Conservation (phyloP, 2,329 filamentous ascomycete species). For the Hymenoscyphus albidus region DNA sequence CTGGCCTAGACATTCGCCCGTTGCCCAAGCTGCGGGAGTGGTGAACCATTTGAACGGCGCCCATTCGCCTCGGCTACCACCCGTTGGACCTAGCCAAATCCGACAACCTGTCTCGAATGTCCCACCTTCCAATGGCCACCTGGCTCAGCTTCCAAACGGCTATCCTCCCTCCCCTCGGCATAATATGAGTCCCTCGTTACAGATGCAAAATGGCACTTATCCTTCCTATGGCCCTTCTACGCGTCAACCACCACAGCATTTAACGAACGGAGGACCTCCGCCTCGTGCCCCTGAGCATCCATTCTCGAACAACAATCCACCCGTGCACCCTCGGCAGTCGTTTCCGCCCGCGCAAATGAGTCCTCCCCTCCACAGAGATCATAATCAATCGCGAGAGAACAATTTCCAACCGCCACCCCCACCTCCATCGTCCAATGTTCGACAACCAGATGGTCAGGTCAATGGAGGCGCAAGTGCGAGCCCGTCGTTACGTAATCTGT, state of each 20-base stretch:
- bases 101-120: conserved; percentile 24
- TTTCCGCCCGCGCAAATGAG: conserved; percentile 30
- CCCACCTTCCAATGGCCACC: conserved; percentile 43
- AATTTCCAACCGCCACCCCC: conserved; percentile 24
- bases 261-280: conserved; percentile 36
- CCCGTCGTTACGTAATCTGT: conserved; percentile 69
- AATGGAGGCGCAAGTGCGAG: conserved; percentile 51
- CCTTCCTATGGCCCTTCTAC: conserved; percentile 29
- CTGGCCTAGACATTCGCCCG: conserved; percentile 50
- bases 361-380: conserved; percentile 30
- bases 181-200: conserved; percentile 21
- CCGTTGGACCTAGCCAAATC: conserved; percentile 30
- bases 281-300: conserved; percentile 44
- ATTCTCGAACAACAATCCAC: conserved; percentile 44
- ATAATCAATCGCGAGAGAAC: conserved; percentile 30
- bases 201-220: conserved; percentile 31
- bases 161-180: conserved; percentile 34
- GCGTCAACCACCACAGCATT: conserved; percentile 34
- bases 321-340: conserved; percentile 42
- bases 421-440: conserved; percentile 27
- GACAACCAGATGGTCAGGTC: conserved; percentile 41
- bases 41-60: conserved; percentile 48
- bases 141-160: conserved; percentile 38
- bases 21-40: conserved; percentile 42
- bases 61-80: conserved; percentile 28